Evolutionary conservation across 176 grass and related monocot genomes (phyloP).

Genomic region (Secale cereale): DNA sequence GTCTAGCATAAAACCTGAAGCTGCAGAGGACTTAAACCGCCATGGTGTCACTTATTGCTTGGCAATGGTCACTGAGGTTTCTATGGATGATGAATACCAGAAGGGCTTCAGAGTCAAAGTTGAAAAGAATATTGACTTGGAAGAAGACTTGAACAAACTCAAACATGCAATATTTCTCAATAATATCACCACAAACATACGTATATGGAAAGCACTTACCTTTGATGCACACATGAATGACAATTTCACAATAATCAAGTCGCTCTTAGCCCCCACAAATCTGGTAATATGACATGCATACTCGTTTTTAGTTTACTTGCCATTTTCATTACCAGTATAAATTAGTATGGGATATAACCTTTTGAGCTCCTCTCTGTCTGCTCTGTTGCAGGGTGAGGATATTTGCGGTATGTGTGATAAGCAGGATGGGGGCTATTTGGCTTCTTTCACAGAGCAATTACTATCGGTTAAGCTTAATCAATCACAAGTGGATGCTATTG

Average conservation of each 20-base stretch:
- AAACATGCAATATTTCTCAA: conserved; percentile 44
- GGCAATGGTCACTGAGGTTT: conserved; percentile 54
- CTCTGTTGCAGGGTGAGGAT: conserved; percentile 29
- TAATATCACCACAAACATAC: conserved; percentile 47
- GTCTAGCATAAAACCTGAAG: conserved; percentile 47
- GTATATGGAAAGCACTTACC: conserved; percentile 54
- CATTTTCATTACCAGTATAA: neutral
- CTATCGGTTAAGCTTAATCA: conserved; percentile 45
- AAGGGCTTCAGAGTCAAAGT: conserved; percentile 54
- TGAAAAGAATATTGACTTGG: neutral
- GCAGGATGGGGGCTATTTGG: conserved; percentile 2
- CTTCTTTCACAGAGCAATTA: conserved; percentile 22
- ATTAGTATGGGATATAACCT: neutral
- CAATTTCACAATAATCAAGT: conserved; percentile 61
- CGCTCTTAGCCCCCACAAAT: conserved; percentile 33
- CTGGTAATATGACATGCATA: conserved; percentile 36
- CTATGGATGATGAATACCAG: conserved; percentile 30
- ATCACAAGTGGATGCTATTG: conserved; percentile 49
- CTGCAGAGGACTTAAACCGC: conserved; percentile 38
- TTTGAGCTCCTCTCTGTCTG: neutral
- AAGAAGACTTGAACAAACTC: conserved; percentile 27
- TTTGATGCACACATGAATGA: conserved; percentile 9
- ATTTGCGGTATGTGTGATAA: neutral
- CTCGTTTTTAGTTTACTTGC: neutral
- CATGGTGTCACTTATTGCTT: conserved; percentile 42